phyloP scores from a whole-genome alignment of 176 grass and related monocot species.

The Aegilops umbellulata region DNA sequence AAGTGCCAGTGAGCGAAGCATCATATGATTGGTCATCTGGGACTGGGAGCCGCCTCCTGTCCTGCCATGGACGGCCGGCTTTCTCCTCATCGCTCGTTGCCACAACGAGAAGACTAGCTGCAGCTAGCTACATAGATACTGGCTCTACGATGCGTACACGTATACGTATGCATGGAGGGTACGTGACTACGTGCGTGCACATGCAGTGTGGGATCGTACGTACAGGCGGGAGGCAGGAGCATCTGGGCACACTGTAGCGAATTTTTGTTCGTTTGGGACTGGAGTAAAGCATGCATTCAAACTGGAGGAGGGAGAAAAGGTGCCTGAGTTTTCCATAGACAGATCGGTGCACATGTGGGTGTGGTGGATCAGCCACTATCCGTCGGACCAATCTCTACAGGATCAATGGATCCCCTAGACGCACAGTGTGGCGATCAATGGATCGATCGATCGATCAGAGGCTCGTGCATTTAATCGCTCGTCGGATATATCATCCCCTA shows the following conservation, averaged over 20 bases:
- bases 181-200: conserved; percentile 10
- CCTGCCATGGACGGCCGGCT: too few relatives aligned
- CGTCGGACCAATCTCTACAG: background rate
- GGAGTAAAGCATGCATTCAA: background rate
- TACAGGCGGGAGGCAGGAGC: background rate
- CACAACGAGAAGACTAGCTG: background rate
- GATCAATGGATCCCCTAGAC: too few relatives aligned
- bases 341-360: conserved; percentile 10
- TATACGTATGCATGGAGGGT: background rate
- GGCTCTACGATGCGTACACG: background rate
- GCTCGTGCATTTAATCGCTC: background rate
- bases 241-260: background rate
- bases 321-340: background rate
- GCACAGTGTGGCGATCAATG: conserved; percentile 22
- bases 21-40: background rate
- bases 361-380: too few relatives aligned
- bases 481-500: background rate
- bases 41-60: too few relatives aligned
- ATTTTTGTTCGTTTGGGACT: too few relatives aligned
- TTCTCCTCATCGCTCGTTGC: background rate
- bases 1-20: background rate
- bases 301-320: background rate
- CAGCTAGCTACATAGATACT: background rate
- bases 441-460: background rate
- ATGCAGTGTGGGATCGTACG: background rate